A percentile compares a stretch with the other conserved stretches of the same genome.
phyloP scores from a whole-genome alignment of 495 filamentous ascomycete species.

The Lasiosphaeria hispida region DNA sequence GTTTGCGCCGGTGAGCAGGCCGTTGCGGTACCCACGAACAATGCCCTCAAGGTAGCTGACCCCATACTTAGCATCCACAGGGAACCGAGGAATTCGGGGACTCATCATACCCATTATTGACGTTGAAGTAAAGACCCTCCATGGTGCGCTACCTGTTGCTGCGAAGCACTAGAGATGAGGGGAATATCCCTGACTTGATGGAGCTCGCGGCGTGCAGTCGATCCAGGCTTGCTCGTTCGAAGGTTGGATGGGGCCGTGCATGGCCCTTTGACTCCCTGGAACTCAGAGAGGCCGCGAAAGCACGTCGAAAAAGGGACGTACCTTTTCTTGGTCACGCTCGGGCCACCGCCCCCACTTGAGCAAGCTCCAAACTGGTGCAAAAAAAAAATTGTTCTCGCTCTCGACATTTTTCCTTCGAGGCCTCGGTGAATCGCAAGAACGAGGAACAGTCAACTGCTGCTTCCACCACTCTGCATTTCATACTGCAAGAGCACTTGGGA shows the following conservation, averaged over 20 bases:
- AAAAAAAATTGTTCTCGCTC: slow-evolving; percentile 35
- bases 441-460: slow-evolving; percentile 28
- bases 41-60: slow-evolving; percentile 91
- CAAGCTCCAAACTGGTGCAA: slow-evolving; percentile 30
- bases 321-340: slow-evolving; percentile 18
- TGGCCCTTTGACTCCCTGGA: neutral
- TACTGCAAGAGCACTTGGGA: slow-evolving; percentile 28
- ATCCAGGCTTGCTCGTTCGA: neutral
- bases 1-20: slow-evolving; percentile 83
- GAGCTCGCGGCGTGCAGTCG: slow-evolving; percentile 12
- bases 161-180: slow-evolving; percentile 15
- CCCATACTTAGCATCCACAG: slow-evolving; percentile 29
- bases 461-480: slow-evolving; percentile 19
- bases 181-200: slow-evolving; percentile 15
- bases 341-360: slow-evolving; percentile 24
- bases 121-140: slow-evolving; percentile 96
- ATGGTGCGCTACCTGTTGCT: slow-evolving; percentile 47
- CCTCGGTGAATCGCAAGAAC: slow-evolving; percentile 27
- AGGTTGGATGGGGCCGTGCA: slow-evolving; percentile 10
- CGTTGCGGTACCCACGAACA: slow-evolving; percentile 94
- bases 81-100: neutral
- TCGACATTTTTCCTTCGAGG: slow-evolving; percentile 32
- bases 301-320: slow-evolving; percentile 12
- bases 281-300: neutral
- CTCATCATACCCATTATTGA: slow-evolving; percentile 75